phyloP scores from a whole-genome alignment of 148 eudicot species.

The Talinum fruticosum region DNA sequence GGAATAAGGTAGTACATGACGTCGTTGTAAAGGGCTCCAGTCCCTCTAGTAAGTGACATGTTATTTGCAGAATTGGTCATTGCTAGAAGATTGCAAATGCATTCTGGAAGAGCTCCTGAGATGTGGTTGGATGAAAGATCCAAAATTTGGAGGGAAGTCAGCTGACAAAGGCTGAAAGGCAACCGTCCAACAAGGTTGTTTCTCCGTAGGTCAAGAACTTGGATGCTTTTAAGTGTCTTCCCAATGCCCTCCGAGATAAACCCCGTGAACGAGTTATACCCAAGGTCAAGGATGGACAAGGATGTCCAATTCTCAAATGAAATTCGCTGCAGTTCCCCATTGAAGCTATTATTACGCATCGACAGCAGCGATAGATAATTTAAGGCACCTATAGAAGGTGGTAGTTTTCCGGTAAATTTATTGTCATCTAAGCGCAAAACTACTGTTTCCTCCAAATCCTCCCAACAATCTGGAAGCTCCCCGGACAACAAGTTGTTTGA shows the following conservation, averaged over 20 bases:
- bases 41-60: no score
- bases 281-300: background rate
- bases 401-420: background rate
- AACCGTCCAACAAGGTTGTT: background rate
- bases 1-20: no score
- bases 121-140: background rate
- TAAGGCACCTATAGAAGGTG: background rate
- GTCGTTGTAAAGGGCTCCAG: no score
- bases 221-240: background rate
- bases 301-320: background rate
- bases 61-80: background rate
- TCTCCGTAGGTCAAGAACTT: background rate
- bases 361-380: background rate
- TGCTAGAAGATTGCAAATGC: background rate
- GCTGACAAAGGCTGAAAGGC: background rate
- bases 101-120: background rate
- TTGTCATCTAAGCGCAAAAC: background rate
- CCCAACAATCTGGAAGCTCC: conserved; percentile 2
- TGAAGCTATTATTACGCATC: background rate
- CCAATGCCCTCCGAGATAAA: background rate
- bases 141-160: background rate
- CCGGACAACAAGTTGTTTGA: conserved; percentile 5
- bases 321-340: background rate
- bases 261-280: background rate
- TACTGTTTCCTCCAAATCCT: background rate